phyloP scores from a whole-genome alignment of 352 stramenopile species.

The Globisporangium cederbergense region DNA sequence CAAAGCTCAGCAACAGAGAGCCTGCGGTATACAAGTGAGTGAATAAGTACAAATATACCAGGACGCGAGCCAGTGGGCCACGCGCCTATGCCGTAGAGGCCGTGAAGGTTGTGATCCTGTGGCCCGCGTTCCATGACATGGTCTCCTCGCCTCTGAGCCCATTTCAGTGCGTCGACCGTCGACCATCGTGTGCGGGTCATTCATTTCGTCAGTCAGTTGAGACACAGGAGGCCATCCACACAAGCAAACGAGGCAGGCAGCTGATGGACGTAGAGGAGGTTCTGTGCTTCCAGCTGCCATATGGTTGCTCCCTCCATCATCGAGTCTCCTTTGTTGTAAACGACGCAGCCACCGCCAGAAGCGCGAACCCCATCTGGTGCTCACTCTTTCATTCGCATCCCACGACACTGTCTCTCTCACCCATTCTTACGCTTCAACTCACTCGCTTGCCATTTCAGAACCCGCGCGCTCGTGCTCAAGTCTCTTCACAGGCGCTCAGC shows the following conservation, averaged over 20 bases:
- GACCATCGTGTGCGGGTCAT: too few species aligned
- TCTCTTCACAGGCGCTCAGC: background rate
- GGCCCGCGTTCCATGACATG: background rate
- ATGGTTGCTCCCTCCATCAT: background rate
- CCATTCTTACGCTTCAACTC: background rate
- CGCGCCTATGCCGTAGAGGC: background rate
- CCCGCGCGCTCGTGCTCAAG: background rate
- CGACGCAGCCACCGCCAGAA: background rate
- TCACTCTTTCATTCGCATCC: background rate
- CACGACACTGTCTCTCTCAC: background rate
- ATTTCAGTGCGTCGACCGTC: too few species aligned
- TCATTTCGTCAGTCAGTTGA: too few species aligned
- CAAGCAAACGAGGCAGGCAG: background rate
- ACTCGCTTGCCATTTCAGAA: slow-evolving; percentile 6
- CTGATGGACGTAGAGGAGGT: background rate
- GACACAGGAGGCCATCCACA: too few species aligned
- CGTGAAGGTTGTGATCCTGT: background rate
- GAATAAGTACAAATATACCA: too few species aligned
- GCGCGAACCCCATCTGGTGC: background rate
- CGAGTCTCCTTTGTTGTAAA: background rate
- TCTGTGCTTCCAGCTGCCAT: background rate
- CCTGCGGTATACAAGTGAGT: too few species aligned
- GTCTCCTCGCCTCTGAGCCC: too few species aligned
- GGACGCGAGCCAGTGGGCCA: background rate
- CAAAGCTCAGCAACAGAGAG: background rate